phyloP scores from a whole-genome alignment of 768 basidiomycete species.

The Hygrophoropsis aurantiaca region DNA sequence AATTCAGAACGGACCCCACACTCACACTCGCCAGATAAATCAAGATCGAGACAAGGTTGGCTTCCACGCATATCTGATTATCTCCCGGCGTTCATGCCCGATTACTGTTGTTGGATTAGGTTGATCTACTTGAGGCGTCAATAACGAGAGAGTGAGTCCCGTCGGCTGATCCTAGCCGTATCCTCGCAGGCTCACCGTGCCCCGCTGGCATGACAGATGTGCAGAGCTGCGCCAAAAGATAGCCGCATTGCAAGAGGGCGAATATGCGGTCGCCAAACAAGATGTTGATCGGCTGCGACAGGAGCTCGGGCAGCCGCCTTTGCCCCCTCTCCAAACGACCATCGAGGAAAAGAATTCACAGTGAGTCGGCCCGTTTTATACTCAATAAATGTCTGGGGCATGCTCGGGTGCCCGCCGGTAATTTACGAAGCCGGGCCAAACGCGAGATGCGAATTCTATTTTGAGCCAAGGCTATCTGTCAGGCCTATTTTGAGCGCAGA shows the following conservation, averaged over 20 bases:
- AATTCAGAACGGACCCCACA: background rate
- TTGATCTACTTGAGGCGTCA: conserved; percentile 66
- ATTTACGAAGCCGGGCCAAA: conserved; percentile 8
- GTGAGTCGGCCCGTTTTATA: conserved; percentile 51
- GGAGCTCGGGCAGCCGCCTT: conserved; percentile 74
- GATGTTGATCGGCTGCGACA: conserved; percentile 76
- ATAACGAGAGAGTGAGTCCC: conserved; percentile 65
- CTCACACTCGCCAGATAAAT: conserved; percentile 52
- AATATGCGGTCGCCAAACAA: conserved; percentile 69
- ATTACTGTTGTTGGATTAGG: conserved; percentile 34
- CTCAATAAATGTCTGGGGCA: conserved; percentile 3
- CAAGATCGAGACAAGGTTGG: conserved; percentile 75
- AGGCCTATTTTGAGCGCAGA: background rate
- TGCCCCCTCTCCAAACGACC: conserved; percentile 70
- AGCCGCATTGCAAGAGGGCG: conserved; percentile 64
- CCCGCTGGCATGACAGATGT: conserved; percentile 43
- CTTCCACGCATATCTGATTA: conserved; percentile 3
- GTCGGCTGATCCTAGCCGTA: background rate
- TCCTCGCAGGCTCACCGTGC: conserved; percentile 8
- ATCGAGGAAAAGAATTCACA: conserved; percentile 66
- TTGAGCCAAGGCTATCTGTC: background rate
- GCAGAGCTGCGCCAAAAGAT: conserved; percentile 69
- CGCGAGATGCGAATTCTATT: conserved; percentile 5
- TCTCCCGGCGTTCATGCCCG: background rate
- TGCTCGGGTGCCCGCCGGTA: conserved; percentile 1